A percentile compares a stretch with the other conserved stretches of the same genome.
These are phyloP conservation scores for Alternaria triticimaculans DNA, from an alignment of 2,329 filamentous ascomycete genomes.

Conservation along the genomic window DNA sequence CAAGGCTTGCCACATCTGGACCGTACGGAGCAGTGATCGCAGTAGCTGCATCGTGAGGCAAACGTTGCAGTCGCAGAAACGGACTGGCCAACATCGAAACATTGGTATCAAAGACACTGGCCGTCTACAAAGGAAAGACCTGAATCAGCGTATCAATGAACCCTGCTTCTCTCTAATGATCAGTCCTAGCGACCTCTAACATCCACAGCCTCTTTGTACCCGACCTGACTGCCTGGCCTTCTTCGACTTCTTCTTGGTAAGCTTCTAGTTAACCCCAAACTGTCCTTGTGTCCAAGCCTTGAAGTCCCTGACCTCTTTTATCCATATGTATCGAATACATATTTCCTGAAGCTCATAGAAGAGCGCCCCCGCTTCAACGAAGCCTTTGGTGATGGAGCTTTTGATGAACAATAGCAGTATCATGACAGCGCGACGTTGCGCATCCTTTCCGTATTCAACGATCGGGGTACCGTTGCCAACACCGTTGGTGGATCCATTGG, in stretches of 20 bases:
- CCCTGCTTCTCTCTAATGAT: background rate
- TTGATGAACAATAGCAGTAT: constrained; percentile 49
- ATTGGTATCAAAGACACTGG: background rate
- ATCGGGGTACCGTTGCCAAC: constrained; percentile 5
- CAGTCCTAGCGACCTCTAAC: background rate
- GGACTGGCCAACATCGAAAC: background rate
- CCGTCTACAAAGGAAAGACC: background rate
- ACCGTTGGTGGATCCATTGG: constrained; percentile 4
- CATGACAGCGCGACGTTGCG: constrained; percentile 45
- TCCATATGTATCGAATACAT: constrained; percentile 49
- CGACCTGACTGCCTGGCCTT: background rate
- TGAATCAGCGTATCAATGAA: background rate
- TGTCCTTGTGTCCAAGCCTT: constrained; percentile 30
- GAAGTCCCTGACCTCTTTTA: constrained; percentile 51
- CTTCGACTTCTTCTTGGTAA: background rate
- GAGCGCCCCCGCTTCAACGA: constrained; percentile 39
- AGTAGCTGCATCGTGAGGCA: constrained; percentile 1
- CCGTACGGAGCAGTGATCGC: background rate
- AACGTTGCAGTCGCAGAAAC: background rate
- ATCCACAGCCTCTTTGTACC: background rate
- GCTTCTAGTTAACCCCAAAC: constrained; percentile 16
- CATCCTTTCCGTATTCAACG: constrained; percentile 40
- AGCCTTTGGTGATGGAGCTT: constrained; percentile 45
- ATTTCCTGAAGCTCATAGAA: constrained; percentile 52
- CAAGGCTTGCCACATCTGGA: background rate